A percentile compares a stretch with the other conserved stretches of the same genome.
These are phyloP conservation scores for Tricharina praecox DNA, from an alignment of 495 filamentous ascomycete species.

Conservation along the genomic window DNA sequence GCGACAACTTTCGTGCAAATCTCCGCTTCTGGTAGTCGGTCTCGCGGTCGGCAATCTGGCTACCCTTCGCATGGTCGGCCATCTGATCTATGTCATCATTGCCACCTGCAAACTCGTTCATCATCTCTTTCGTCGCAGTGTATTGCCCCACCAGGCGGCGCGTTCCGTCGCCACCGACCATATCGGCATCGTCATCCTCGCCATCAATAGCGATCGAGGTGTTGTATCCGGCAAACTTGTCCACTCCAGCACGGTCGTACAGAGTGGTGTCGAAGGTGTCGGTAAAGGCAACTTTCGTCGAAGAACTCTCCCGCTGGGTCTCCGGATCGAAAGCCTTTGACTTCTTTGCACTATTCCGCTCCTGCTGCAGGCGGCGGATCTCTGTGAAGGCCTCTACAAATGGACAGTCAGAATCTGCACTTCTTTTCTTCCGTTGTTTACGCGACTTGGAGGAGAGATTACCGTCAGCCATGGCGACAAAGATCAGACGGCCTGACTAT, in stretches of 20 bases:
- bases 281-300: constrained; percentile 86
- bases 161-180: constrained; percentile 54
- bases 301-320: constrained; percentile 73
- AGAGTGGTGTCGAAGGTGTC: constrained; percentile 87
- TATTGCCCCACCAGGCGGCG: constrained; percentile 87
- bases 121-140: constrained; percentile 75
- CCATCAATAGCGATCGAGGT: constrained; percentile 67
- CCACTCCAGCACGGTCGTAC: constrained; percentile 63
- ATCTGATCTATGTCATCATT: constrained; percentile 68
- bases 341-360: constrained; percentile 82
- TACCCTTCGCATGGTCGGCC: constrained; percentile 70
- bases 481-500: constrained; percentile 5
- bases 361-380: constrained; percentile 66
- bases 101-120: constrained; percentile 87
- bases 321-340: constrained; percentile 72
- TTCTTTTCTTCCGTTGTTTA: background rate
- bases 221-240: constrained; percentile 85
- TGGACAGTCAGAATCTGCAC: constrained; percentile 12
- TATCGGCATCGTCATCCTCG: constrained; percentile 66
- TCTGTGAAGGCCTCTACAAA: constrained; percentile 59
- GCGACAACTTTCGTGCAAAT: constrained; percentile 71
- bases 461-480: constrained; percentile 44
- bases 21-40: constrained; percentile 96
- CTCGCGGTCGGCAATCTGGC: constrained; percentile 77
- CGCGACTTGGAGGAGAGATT: constrained; percentile 22